Conservation (phyloP, 306 rosid species). For the Crotalaria pallida region DNA sequence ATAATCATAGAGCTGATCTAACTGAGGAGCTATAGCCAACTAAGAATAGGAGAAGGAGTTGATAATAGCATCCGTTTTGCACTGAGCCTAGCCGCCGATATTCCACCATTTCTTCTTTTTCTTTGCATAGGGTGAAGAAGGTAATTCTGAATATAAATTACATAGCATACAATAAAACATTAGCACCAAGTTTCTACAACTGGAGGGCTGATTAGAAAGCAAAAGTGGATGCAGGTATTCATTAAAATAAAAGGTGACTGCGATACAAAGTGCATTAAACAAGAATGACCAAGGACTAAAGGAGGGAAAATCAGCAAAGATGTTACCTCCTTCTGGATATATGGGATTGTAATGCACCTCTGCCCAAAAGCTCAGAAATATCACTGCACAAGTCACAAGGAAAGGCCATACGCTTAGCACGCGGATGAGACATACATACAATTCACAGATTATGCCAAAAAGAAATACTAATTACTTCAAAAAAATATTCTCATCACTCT, state of each 20-base stretch:
- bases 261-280: background rate
- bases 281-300: background rate
- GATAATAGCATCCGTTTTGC: constrained; percentile 1
- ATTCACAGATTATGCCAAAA: background rate
- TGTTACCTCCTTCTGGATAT: constrained; percentile 90
- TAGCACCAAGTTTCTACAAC: background rate
- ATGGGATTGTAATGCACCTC: constrained; percentile 99
- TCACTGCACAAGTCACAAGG: constrained; percentile 61
- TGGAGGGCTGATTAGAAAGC: background rate
- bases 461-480: background rate
- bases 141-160: constrained; percentile 40
- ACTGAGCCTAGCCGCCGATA: constrained; percentile 25
- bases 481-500: background rate
- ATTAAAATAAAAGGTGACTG: background rate
- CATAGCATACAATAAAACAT: constrained; percentile 8
- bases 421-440: background rate
- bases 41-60: background rate
- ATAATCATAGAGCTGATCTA: background rate
- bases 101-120: constrained; percentile 91
- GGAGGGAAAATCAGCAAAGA: background rate
- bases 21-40: background rate
- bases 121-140: constrained; percentile 29
- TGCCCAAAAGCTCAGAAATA: constrained; percentile 98
- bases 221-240: background rate
- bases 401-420: constrained; percentile 6